phyloP scores from a whole-genome alignment of 441 rosid genomes.

The Aquilaria agallochum region DNA sequence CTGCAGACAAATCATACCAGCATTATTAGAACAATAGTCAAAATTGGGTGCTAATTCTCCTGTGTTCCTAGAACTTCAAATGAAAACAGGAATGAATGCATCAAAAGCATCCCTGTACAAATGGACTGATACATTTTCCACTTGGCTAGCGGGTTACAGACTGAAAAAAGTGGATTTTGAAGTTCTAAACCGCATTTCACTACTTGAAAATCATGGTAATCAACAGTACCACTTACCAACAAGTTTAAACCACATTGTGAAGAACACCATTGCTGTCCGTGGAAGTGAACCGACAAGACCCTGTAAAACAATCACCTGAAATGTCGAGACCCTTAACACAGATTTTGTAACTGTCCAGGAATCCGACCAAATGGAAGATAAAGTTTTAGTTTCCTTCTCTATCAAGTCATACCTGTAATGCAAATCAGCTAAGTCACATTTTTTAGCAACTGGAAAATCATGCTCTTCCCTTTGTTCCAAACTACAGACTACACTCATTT shows the following conservation, averaged over 20 bases:
- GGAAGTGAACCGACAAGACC: slow-evolving; percentile 88
- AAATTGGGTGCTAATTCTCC: too few species aligned
- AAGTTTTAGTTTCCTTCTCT: slow-evolving; percentile 30
- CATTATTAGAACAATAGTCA: too few species aligned
- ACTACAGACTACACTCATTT: too few species aligned
- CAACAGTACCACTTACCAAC: slow-evolving; percentile 45
- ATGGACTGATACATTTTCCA: too few species aligned
- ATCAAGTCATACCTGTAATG: slow-evolving; percentile 52
- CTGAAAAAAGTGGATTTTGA: too few species aligned
- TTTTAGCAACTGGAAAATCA: neutral
- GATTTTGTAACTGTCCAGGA: slow-evolving; percentile 71
- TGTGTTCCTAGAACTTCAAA: too few species aligned
- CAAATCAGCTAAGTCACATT: slow-evolving; percentile 9
- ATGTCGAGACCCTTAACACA: slow-evolving; percentile 73
- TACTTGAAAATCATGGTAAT: too few species aligned
- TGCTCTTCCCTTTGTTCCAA: too few species aligned
- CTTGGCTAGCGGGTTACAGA: too few species aligned
- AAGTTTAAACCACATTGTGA: slow-evolving; percentile 96
- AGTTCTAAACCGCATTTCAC: too few species aligned
- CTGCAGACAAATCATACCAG: slow-evolving; percentile 22
- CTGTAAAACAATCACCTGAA: slow-evolving; percentile 85
- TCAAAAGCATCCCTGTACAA: too few species aligned
- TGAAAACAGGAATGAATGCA: too few species aligned
- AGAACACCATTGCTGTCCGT: slow-evolving; percentile 98
- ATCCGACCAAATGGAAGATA: slow-evolving; percentile 62